A percentile compares a stretch with the other conserved stretches of the same genome.
Evolutionary conservation across 169 alveolate species (phyloP).

Genomic region (Blepharisma undulans): DNA sequence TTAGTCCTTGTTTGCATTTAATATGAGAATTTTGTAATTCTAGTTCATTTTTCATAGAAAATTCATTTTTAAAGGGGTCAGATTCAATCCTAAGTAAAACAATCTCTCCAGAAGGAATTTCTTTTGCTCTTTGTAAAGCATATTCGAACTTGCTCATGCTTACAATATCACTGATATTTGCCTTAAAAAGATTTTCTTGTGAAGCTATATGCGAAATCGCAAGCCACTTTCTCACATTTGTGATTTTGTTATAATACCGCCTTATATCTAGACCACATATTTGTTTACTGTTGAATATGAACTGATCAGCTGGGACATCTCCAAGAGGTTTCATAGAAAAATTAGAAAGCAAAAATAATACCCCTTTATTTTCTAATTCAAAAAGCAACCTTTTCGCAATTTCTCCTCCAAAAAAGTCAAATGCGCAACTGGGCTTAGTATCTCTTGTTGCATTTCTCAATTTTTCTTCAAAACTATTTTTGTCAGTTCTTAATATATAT

Average conservation of each 20-base stretch:
- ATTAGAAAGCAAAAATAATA: not conserved
- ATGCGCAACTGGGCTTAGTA: conserved; percentile 1
- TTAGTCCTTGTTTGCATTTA: not conserved
- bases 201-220: not conserved
- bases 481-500: not conserved
- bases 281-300: not conserved
- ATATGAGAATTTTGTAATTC: not conserved
- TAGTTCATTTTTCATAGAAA: not conserved
- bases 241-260: not conserved
- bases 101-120: not conserved
- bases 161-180: not conserved
- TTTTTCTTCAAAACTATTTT: not conserved
- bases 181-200: not conserved
- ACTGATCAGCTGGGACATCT: not conserved
- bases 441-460: not conserved
- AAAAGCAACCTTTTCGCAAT: not conserved
- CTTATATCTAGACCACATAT: not conserved
- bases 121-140: not conserved
- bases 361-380: not conserved
- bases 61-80: conserved; percentile 29
- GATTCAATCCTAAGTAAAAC: not conserved
- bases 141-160: not conserved
- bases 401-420: not conserved
- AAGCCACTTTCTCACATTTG: not conserved
- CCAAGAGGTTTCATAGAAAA: not conserved